Percentiles rank a stretch among this genome's conserved stretches.
phyloP scores from a whole-genome alignment of 192 early-diverging fungal genomes.

The Pilaira anomala region DNA sequence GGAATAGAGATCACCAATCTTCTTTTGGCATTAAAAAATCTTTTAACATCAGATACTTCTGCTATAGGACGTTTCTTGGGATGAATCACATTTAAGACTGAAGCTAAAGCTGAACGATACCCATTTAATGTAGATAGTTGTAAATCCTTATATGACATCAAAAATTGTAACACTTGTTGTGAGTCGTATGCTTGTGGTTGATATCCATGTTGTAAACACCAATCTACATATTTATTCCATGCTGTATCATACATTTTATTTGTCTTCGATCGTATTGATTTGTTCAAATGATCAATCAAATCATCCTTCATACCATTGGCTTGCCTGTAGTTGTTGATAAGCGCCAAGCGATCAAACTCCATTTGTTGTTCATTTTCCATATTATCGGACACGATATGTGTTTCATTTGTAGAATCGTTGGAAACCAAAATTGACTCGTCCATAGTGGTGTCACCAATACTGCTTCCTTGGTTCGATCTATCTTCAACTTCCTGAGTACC shows the following conservation, averaged over 20 bases:
- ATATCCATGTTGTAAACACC: background rate
- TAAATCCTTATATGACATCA: background rate
- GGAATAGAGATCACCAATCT: too few species aligned
- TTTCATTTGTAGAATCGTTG: conserved; percentile 1
- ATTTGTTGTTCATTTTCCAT: conserved; percentile 5
- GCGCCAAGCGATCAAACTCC: conserved; percentile 2
- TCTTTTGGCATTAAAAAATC: background rate
- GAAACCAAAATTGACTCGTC: conserved; percentile 6
- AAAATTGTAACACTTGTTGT: background rate
- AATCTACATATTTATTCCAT: background rate
- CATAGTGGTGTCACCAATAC: background rate
- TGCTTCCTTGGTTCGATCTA: background rate
- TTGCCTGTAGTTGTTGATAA: conserved; percentile 13
- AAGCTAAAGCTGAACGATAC: conserved; percentile 2
- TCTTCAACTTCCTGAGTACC: background rate
- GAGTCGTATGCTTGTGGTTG: background rate
- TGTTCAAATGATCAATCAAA: background rate
- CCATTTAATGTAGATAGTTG: conserved; percentile 5
- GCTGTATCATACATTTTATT: background rate
- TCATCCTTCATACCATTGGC: background rate
- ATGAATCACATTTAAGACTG: background rate
- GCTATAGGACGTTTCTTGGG: background rate
- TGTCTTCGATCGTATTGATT: too few species aligned
- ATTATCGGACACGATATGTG: background rate
- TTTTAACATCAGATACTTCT: background rate